Evolutionary conservation across 768 basidiomycete genomes (phyloP).

Genomic region (Amanita thiersii): DNA sequence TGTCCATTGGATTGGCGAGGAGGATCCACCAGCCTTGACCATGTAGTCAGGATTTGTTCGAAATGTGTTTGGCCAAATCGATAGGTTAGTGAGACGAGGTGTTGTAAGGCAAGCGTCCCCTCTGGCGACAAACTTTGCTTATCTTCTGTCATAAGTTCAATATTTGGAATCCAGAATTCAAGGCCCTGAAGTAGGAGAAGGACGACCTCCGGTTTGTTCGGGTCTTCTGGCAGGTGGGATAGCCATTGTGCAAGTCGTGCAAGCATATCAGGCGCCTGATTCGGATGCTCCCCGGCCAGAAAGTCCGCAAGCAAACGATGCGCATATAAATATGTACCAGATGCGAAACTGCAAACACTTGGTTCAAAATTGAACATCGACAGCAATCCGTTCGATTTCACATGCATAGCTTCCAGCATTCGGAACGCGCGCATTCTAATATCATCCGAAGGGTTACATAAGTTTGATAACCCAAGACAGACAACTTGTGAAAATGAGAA

Average conservation of each 20-base stretch:
- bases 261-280: conserved; percentile 56
- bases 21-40: conserved; percentile 69
- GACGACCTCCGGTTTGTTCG: conserved; percentile 34
- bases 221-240: conserved; percentile 48
- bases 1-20: conserved; percentile 69
- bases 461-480: conserved; percentile 77
- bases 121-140: conserved; percentile 45
- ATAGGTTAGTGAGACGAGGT: conserved; percentile 77
- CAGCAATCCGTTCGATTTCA: conserved; percentile 56
- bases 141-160: conserved; percentile 61
- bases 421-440: conserved; percentile 74
- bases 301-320: conserved; percentile 72
- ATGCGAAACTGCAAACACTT: conserved; percentile 59
- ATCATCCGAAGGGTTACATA: conserved; percentile 59
- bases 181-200: conserved; percentile 69
- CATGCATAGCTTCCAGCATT: conserved; percentile 66
- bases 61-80: conserved; percentile 67
- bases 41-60: conserved; percentile 73
- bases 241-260: conserved; percentile 67
- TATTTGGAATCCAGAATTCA: conserved; percentile 76
- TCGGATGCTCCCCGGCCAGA: conserved; percentile 70
- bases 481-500: conserved; percentile 70
- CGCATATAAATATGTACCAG: conserved; percentile 73
- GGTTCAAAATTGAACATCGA: conserved; percentile 70
- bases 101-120: conserved; percentile 62